Base-by-base conservation (phyloP, 2,329 filamentous ascomycete species). In the Pyricularia grisea region DNA sequence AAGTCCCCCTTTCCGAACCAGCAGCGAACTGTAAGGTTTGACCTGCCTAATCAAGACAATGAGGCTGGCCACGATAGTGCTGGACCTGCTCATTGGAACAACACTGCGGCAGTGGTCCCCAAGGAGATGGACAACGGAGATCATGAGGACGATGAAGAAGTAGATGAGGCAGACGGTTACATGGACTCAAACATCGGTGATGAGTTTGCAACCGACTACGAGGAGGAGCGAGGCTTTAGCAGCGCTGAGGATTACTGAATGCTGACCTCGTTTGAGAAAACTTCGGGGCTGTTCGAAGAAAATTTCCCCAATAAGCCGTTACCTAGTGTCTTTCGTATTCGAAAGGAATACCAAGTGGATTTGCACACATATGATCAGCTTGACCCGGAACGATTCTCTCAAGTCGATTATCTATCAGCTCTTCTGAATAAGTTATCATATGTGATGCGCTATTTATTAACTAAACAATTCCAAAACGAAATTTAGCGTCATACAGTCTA, bases 111-210 rank as follows among this genome's bases (percentile, higher is more conserved):
- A 50, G 6, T 2, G 6, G 10, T 4, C 17, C 20, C n/a, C 42
- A n/a, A 50, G 17, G 42, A 50, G 4, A 5, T 50, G 42, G 42
- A 7, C 14, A 4, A 11, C 11, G 66, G 65, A 2, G 70, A 68
- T 3, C 68, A 71, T 5, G 69, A 68, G 0, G 70, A 68, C 2
- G 71, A 66, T 3, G 68, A 69, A n/a, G 69, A 69, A 4, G 66
- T 66, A 6, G 70, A 68, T 23, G 65, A 67, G 1, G 33, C 68
- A 1, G 68, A 69, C 4, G 64, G 42, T 7, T 66, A 69, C 4
- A 33, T 67, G 14, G 33, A 27, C 2, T 67, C 60, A 5, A 65
- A 60, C 20, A 70, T 36, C 20, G 50, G 66, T 55, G 66, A 55
- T 23, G 66, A 67, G 66, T 67, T 67, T 30, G 42, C 66, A 2